Conservation (phyloP, 164 flowering plant genomes). For the Annona cherimola region DNA sequence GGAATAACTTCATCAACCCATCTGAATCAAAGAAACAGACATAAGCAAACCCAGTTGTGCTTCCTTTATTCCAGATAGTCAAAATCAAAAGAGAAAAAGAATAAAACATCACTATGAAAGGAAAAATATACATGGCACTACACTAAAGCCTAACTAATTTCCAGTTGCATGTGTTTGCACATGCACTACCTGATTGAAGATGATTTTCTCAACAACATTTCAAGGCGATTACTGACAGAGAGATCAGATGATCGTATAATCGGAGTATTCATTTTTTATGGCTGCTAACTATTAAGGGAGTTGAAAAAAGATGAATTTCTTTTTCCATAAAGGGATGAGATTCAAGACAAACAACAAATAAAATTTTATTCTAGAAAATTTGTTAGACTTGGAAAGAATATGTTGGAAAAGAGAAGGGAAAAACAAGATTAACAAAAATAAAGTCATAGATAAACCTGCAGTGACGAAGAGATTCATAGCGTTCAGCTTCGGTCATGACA, state of each 20-base stretch:
- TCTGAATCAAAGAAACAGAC: constrained; percentile 31
- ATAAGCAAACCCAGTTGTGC: not conserved
- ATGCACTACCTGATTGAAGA: not conserved
- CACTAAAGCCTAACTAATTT: not conserved
- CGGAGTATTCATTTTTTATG: too few relatives aligned
- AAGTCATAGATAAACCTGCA: constrained; percentile 44
- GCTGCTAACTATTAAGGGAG: too few relatives aligned
- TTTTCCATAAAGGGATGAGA: too few relatives aligned
- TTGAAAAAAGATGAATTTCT: too few relatives aligned
- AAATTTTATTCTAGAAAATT: too few relatives aligned
- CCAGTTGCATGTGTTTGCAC: not conserved
- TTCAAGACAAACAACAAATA: too few relatives aligned
- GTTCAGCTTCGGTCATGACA: constrained; percentile 81
- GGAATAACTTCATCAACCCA: constrained; percentile 99
- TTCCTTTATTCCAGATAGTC: not conserved
- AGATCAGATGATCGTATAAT: not conserved
- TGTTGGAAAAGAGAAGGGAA: too few relatives aligned
- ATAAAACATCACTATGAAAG: not conserved
- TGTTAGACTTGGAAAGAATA: too few relatives aligned
- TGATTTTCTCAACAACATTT: not conserved
- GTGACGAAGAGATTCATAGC: constrained; percentile 91
- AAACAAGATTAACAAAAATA: too few relatives aligned
- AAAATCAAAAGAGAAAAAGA: not conserved
- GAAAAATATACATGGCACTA: not conserved
- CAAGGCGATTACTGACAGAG: not conserved